Evolutionary conservation across 345 rosid genomes (phyloP), one percentile per base, ranked within the genome.

Genomic region (Sonneratia caseolaris): DNA sequence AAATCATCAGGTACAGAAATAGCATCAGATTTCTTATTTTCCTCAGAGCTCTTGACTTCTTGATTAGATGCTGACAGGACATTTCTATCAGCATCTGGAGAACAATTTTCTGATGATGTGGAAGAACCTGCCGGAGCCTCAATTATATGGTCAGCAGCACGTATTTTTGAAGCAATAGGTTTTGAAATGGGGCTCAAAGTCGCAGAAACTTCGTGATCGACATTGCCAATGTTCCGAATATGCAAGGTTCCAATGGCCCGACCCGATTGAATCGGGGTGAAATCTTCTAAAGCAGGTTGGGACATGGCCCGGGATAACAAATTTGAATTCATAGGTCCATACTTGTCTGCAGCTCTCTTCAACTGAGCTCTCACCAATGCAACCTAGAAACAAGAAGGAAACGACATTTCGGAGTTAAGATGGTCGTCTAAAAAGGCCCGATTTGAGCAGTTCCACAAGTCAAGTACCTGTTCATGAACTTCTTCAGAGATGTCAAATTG

Each of bases 401-500:
- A 65, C 6, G 37, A 61, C 69, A 69, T 22, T 45, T 42, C 7
- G 13, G 14, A 24, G 59, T 11, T 1, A 19, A 49, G n/a, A 62
- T 18, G 35, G 49, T 38, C 10, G 51, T 36, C 27, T 67, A 37
- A 1, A 18, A 40, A 40, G 32, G 49, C 12, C 43, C 21, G 42
- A 18, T 2, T 4, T n/a, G 24, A 47, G 7, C 51, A 47, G 15
- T 13, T 38, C 49, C 16, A 67, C 45, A 42, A 67, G 49, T 8
- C 48, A 27, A 7, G 16, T 78, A 95, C 97, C 97, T 92, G 96
- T 75, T 95, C 96, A 10, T 80, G 86, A 47, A 95, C 94, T 80
- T 92, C 97, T 75, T 84, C 92, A 7, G 99, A 89, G 83, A 95
- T 86, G 61, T 86, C 85, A 65, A 89, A 86, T 37, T 71, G 86